A percentile compares a stretch with the other conserved stretches of the same genome.
Conservation (phyloP, 2,329 filamentous ascomycete species). For the Metarhizium album region DNA sequence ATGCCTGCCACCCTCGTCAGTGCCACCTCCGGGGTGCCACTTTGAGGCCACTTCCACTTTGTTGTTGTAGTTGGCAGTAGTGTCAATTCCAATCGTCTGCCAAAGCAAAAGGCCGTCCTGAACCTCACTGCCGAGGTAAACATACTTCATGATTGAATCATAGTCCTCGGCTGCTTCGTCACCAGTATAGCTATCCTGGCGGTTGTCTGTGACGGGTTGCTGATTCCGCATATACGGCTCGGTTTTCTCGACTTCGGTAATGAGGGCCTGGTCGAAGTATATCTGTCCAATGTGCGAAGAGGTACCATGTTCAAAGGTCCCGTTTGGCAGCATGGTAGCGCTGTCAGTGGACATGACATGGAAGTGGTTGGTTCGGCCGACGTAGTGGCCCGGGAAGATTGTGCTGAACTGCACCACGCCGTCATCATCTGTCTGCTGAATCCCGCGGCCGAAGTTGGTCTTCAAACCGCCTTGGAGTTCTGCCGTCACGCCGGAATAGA, state of each 20-base stretch:
- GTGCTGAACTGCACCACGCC: slow-evolving; percentile 31
- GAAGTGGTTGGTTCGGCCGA: slow-evolving; percentile 28
- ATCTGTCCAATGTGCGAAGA: slow-evolving; percentile 48
- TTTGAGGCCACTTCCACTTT: slow-evolving; percentile 2
- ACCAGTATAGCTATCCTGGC: slow-evolving; percentile 34
- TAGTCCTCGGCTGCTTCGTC: slow-evolving; percentile 35
- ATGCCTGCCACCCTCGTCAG: background rate
- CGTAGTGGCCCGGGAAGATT: slow-evolving; percentile 33
- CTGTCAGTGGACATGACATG: slow-evolving; percentile 22
- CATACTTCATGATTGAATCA: slow-evolving; percentile 48
- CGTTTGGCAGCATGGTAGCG: slow-evolving; percentile 32
- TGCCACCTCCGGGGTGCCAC: slow-evolving; percentile 4
- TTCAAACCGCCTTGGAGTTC: slow-evolving; percentile 25
- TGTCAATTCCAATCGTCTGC: slow-evolving; percentile 40
- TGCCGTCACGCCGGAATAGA: slow-evolving; percentile 30
- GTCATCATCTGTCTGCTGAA: slow-evolving; percentile 27
- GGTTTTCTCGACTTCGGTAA: slow-evolving; percentile 37
- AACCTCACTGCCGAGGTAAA: slow-evolving; percentile 40
- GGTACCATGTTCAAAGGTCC: slow-evolving; percentile 37
- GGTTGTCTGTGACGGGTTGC: slow-evolving; percentile 35
- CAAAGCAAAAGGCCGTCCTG: slow-evolving; percentile 42
- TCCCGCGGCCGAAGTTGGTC: slow-evolving; percentile 28
- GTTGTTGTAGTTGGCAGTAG: slow-evolving; percentile 4
- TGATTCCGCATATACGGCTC: slow-evolving; percentile 35
- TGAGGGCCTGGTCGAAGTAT: slow-evolving; percentile 44